Evolutionary conservation across 2,329 filamentous ascomycete species (phyloP), one percentile per base, ranked within the genome.

Genomic region (Colletotrichum cordylinicola): DNA sequence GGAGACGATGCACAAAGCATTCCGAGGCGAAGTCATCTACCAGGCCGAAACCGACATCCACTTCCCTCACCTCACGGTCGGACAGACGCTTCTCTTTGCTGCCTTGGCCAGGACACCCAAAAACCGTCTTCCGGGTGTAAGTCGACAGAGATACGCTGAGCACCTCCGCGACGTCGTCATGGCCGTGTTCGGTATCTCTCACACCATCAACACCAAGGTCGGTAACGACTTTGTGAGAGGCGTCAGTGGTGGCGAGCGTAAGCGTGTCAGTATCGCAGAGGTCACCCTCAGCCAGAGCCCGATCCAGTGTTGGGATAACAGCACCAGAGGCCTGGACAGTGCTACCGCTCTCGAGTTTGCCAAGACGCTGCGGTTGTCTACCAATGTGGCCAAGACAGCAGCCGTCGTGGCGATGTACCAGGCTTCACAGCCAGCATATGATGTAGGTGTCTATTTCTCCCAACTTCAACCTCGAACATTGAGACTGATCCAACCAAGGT

Each of bases 181-280:
- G 74, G 91, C 91, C 64, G 82, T 93, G 0, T 93, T 93, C 79
- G 92, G 91, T 83, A 91, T 93, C 61, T 88, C 90, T 39, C 91
- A 93, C 78, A 91, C 91, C 0, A 81, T 91, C 70, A 85, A 88
- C 35, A 93, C 91, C 0, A 90, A 89, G 77, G 90, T 93, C 33
- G 92, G 92, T 3, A 90, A 92, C 73, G 90, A 92, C 74, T 87
- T 91, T 13, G 87, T 93, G 16, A 87, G 91, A 27, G 79, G 79
- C 10, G 85, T 91, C 4, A 88, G 86, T 62, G 90, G 90, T 48
- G 90, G 90, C 52, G 90, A 91, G 79, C 87, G 89, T 70, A 93
- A 94, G 83, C 90, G 93, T 83, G 92, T 94, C 6, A 92, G 90
- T 55, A 93, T 94, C 78, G 92, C 91, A 2, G 92, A 94, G 82